Conservation (phyloP, 352 stramenopile genomes). For the Phytophthora citrophthora region DNA sequence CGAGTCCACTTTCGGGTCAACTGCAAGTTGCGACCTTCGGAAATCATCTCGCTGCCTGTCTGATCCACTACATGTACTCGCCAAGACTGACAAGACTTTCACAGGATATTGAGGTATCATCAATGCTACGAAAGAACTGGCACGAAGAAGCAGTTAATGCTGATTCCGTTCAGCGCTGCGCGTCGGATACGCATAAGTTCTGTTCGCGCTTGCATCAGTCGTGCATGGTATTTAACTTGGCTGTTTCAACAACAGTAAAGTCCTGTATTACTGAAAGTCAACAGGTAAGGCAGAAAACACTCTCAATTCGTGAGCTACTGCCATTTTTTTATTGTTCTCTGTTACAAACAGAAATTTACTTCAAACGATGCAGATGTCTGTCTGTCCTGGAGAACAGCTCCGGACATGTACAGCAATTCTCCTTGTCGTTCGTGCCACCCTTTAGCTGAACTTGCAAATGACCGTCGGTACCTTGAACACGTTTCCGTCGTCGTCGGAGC, state of each 20-base stretch:
- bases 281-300: background rate
- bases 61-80: background rate
- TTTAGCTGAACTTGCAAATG: conserved; percentile 83
- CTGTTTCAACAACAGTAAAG: background rate
- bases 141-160: too few relatives aligned
- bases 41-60: background rate
- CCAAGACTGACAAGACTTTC: conserved; percentile 15
- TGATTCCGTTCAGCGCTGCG: background rate
- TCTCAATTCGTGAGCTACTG: conserved; percentile 1
- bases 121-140: conserved; percentile 1
- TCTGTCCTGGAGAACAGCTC: conserved; percentile 7
- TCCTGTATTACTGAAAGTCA: too few relatives aligned
- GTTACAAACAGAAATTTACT: conserved; percentile 16
- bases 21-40: background rate
- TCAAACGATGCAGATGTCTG: conserved; percentile 11
- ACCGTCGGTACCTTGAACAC: conserved; percentile 88
- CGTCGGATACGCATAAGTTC: background rate
- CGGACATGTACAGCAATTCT: background rate
- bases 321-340: conserved; percentile 14
- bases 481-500: conserved; percentile 82
- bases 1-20: too few relatives aligned
- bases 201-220: conserved; percentile 3
- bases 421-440: conserved; percentile 3
- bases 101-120: background rate
- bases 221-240: background rate